Evolutionary conservation across 2,329 filamentous ascomycete genomes (phyloP).

Genomic region (Botrytis deweyae): DNA sequence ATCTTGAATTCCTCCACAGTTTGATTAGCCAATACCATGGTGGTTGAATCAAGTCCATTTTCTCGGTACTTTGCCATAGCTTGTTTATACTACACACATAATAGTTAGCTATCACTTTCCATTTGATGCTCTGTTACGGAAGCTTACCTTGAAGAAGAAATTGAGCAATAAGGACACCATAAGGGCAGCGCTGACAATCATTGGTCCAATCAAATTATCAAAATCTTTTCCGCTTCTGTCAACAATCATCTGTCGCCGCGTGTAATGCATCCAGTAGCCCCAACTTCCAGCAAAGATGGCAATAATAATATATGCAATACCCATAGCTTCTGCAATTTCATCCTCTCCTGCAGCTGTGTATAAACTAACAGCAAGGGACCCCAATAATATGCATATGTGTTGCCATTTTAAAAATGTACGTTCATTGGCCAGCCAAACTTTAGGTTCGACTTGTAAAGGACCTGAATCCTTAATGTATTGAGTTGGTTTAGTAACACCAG

Average conservation of each 20-base stretch:
- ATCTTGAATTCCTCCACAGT: slow-evolving; percentile 14
- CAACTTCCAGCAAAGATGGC: slow-evolving; percentile 81
- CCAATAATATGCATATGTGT: slow-evolving; percentile 86
- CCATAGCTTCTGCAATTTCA: slow-evolving; percentile 71
- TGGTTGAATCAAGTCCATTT: not conserved
- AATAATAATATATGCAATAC: slow-evolving; percentile 78
- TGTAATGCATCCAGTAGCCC: slow-evolving; percentile 83
- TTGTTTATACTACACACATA: slow-evolving; percentile 30
- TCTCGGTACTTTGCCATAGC: slow-evolving; percentile 26
- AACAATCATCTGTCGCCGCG: slow-evolving; percentile 74
- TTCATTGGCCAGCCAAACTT: slow-evolving; percentile 98
- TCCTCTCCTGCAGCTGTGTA: slow-evolving; percentile 87
- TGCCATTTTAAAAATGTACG: slow-evolving; percentile 99
- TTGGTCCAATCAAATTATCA: slow-evolving; percentile 81
- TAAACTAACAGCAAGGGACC: slow-evolving; percentile 76
- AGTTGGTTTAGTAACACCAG: slow-evolving; percentile 81
- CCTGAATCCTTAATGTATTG: slow-evolving; percentile 94
- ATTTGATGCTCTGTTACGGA: not conserved
- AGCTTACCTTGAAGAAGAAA: slow-evolving; percentile 75
- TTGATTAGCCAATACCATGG: slow-evolving; percentile 18
- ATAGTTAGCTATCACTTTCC: slow-evolving; percentile 20
- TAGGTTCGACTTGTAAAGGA: slow-evolving; percentile 88
- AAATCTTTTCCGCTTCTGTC: slow-evolving; percentile 89
- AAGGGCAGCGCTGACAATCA: slow-evolving; percentile 78
- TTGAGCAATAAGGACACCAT: slow-evolving; percentile 79